Conservation (phyloP, 2,329 filamentous ascomycete genomes). For the Arthrobotrys conoides region DNA sequence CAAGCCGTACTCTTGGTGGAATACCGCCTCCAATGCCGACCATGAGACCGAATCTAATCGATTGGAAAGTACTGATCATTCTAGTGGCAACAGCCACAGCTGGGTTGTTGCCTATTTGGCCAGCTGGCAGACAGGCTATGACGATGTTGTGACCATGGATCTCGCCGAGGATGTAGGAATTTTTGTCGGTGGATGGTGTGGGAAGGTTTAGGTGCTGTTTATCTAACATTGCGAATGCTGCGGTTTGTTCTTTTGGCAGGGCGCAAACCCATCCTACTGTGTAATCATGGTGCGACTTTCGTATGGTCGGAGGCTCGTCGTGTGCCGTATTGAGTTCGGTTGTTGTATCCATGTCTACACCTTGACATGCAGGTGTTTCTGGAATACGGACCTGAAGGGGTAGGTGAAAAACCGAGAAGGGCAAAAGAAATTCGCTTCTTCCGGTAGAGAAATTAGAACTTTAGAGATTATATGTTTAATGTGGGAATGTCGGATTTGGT, state of each 20-base stretch:
- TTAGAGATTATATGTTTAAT: no score
- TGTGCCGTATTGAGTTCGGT: neutral
- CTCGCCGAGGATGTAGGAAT: conserved; percentile 11
- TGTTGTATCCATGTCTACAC: neutral
- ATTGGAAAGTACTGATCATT: conserved; percentile 26
- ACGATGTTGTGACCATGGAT: conserved; percentile 16
- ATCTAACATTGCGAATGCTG: conserved; percentile 27
- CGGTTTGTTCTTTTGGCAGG: conserved; percentile 20
- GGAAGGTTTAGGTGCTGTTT: conserved; percentile 7
- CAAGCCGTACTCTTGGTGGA: conserved; percentile 27
- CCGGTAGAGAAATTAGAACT: no score
- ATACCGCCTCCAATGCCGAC: conserved; percentile 30
- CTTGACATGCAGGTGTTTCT: no score
- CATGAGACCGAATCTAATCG: conserved; percentile 13
- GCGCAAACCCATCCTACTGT: conserved; percentile 35
- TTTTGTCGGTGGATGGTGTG: neutral
- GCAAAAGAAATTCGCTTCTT: no score
- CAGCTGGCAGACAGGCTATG: conserved; percentile 3
- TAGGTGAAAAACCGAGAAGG: no score
- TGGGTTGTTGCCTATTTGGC: neutral
- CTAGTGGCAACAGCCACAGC: conserved; percentile 12
- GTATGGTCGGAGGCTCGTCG: neutral
- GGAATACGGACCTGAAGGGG: no score
- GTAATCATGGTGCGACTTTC: conserved; percentile 13
- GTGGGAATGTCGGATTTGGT: no score